Conservation (phyloP, 257 asterid species). For the Solanum bulbocastanum region DNA sequence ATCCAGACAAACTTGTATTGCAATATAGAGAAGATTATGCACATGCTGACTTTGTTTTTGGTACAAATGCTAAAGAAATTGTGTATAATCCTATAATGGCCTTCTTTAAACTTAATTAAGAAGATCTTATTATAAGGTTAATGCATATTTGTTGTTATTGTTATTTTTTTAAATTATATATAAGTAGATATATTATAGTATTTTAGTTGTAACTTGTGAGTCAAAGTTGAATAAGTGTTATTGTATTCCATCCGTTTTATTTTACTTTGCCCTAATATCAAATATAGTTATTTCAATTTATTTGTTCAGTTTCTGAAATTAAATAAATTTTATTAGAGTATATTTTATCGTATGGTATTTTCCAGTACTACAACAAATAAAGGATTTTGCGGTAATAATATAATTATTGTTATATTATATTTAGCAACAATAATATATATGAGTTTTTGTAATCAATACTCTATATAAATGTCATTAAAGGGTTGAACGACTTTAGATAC, state of each 20-base stretch:
- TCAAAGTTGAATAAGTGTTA: background rate
- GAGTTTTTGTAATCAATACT: background rate
- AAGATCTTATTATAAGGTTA: background rate
- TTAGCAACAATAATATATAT: too few relatives aligned
- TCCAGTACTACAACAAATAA: background rate
- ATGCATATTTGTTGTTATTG: background rate
- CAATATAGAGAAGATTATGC: conserved; percentile 38
- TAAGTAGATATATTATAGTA: background rate
- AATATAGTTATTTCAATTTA: background rate
- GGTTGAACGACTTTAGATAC: background rate
- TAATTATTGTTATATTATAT: too few relatives aligned
- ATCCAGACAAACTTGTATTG: conserved; percentile 25
- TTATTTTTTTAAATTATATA: background rate
- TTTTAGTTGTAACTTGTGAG: background rate
- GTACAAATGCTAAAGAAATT: conserved; percentile 36
- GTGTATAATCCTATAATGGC: conserved; percentile 50
- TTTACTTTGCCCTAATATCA: accelerated
- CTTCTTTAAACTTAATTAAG: conserved; percentile 26
- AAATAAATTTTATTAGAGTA: background rate
- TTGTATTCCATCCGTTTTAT: background rate
- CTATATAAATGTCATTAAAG: too few relatives aligned
- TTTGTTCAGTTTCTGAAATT: background rate
- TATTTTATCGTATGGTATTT: too few relatives aligned
- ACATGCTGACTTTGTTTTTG: conserved; percentile 53
- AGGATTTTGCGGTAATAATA: too few relatives aligned